Evolutionary conservation across 2,329 filamentous ascomycete species (phyloP), one percentile per base, ranked within the genome.

Genomic region (Phialemoniopsis sp.): DNA sequence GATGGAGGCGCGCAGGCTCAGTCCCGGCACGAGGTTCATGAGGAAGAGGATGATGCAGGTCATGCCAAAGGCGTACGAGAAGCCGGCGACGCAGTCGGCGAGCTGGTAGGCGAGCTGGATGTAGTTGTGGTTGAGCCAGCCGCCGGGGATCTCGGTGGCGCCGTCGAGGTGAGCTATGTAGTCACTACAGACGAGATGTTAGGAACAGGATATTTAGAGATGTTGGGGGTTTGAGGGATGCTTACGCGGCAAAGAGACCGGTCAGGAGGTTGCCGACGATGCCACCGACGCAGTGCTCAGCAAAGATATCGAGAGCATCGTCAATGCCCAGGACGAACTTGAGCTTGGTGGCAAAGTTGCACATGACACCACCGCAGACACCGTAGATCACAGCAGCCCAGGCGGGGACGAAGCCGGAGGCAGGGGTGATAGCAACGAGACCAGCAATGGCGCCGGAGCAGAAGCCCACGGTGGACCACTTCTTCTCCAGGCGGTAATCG

Each of bases 391-490:
- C 66, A 8, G 77, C 67, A 2, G 68, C 71, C 69, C 78, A 79
- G 26, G 75, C 73, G 5, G 87, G 86, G 1, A 95, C 81, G 66
- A 82, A 91, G 54, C 89, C 87, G 13, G 89, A 85, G 4, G 84
- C 85, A 6, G 88, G 86, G 8, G 89, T 93, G 39, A 93, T 93
- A 49, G 88, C 87, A 29, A 95, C 89, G 16, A 95, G 80, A 38
- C 88, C 87, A 19, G 87, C 85, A 57, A 96, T 90, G 50, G 82
- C 83, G 45, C 90, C 90, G 30, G 88, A 93, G 72, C 89, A 93
- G 85, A 90, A 90, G 34, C 89, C 89, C 53, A 95, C 86, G 66
- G 91, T 89, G 47, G 86, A 91, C 87, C 89, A 96, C 67, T 95
- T 95, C 58, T 75, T 79, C 68, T 95, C 89, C n/a, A 95, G 80